A percentile compares a stretch with the other conserved stretches of the same genome.
Evolutionary conservation across 2,329 filamentous ascomycete genomes (phyloP).

Genomic region (Cordyceps fumosorosea): DNA sequence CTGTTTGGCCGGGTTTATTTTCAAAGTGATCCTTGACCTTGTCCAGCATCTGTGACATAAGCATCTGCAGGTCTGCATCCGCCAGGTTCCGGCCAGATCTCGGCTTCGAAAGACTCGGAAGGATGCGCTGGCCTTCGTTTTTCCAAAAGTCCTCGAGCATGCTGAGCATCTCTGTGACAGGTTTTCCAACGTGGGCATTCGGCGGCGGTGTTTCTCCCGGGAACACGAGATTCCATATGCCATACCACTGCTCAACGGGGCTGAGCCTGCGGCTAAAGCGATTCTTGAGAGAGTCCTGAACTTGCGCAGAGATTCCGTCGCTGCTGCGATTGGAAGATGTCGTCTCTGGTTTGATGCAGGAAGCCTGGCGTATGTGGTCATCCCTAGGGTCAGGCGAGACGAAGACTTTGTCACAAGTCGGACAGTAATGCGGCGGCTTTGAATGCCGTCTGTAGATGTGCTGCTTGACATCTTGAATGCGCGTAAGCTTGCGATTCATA

Average conservation of each 20-base stretch:
- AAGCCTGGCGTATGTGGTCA: conserved; percentile 5
- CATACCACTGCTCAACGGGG: conserved; percentile 14
- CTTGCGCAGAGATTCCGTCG: conserved; percentile 10
- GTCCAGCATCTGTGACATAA: conserved; percentile 9
- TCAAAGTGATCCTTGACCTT: conserved; percentile 6
- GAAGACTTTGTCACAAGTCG: conserved; percentile 11
- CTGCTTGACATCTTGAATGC: conserved; percentile 19
- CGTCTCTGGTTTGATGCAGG: neutral
- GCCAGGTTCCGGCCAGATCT: neutral
- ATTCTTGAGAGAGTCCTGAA: conserved; percentile 11
- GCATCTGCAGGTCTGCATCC: neutral
- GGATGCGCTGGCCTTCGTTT: conserved; percentile 1
- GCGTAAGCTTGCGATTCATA: conserved; percentile 14
- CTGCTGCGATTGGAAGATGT: neutral
- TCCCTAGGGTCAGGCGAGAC: neutral
- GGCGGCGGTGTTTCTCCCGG: neutral
- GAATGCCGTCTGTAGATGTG: conserved; percentile 16
- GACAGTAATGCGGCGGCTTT: conserved; percentile 12
- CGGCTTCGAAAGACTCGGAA: neutral
- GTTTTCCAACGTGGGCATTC: conserved; percentile 12
- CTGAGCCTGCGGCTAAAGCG: conserved; percentile 8
- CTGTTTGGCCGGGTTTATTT: neutral
- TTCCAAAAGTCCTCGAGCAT: conserved; percentile 15
- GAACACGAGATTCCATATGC: conserved; percentile 17
- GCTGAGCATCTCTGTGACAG: conserved; percentile 12